phyloP scores from a whole-genome alignment of 495 filamentous ascomycete genomes.

The Bombardia bombarda region DNA sequence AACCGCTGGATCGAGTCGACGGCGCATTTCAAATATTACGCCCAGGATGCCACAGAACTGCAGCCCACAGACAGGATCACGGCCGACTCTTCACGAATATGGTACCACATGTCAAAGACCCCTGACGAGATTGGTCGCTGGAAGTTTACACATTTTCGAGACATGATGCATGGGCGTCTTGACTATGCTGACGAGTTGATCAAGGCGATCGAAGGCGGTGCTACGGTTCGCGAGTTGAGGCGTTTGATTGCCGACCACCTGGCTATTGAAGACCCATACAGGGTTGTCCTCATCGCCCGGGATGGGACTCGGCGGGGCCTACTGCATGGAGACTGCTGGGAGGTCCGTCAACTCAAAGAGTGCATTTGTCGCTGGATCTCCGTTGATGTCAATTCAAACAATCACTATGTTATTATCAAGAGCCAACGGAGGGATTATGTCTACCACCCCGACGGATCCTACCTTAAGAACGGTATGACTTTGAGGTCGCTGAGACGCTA shows the following conservation, averaged over 20 bases:
- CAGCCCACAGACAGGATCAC: not conserved
- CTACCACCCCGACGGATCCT: slow-evolving; percentile 13
- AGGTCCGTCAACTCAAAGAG: slow-evolving; percentile 15
- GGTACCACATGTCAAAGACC: slow-evolving; percentile 13
- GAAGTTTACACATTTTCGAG: slow-evolving; percentile 16
- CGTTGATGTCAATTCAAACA: slow-evolving; percentile 12
- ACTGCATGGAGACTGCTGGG: slow-evolving; percentile 28
- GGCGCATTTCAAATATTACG: slow-evolving; percentile 6
- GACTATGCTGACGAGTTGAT: slow-evolving; percentile 4
- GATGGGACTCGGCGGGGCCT: slow-evolving; percentile 22
- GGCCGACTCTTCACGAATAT: slow-evolving; percentile 1
- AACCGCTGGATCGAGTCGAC: slow-evolving; percentile 1
- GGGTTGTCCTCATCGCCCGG: slow-evolving; percentile 20
- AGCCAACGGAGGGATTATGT: slow-evolving; percentile 26
- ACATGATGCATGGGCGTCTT: slow-evolving; percentile 8
- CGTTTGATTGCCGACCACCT: slow-evolving; percentile 10
- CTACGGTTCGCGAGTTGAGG: slow-evolving; percentile 15
- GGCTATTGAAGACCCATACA: slow-evolving; percentile 13
- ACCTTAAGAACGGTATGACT: slow-evolving; percentile 3
- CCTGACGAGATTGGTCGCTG: slow-evolving; percentile 7
- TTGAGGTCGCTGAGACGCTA: slow-evolving; percentile 2
- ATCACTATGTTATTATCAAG: slow-evolving; percentile 18
- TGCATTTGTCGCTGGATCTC: slow-evolving; percentile 31
- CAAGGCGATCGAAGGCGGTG: slow-evolving; percentile 15
- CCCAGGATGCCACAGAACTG: slow-evolving; percentile 4